Evolutionary conservation across 2,329 filamentous ascomycete genomes (phyloP).

Genomic region (Fusarium equiseti): DNA sequence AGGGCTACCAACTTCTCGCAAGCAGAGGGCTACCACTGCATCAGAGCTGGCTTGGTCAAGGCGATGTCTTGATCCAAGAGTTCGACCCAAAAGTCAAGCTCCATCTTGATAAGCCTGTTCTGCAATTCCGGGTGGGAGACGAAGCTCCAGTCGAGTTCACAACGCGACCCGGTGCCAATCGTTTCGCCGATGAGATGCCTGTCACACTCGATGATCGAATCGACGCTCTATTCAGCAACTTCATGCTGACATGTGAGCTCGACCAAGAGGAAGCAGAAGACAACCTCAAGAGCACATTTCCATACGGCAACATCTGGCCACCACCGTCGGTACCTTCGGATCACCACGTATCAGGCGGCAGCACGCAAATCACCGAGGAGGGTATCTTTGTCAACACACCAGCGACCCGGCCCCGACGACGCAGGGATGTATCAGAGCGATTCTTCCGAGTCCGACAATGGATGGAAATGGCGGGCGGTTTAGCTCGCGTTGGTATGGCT

Average conservation of each 20-base stretch:
- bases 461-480: constrained; percentile 71
- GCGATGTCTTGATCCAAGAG: constrained; percentile 74
- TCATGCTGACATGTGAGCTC: constrained; percentile 72
- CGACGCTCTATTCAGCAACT: constrained; percentile 71
- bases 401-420: constrained; percentile 58
- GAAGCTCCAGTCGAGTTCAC: constrained; percentile 8
- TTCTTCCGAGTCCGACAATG: constrained; percentile 82
- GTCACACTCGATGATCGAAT: constrained; percentile 62
- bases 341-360: constrained; percentile 60
- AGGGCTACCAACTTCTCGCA: constrained; percentile 81
- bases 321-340: constrained; percentile 75
- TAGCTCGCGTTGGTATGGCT: constrained; percentile 48
- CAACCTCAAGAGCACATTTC: constrained; percentile 51
- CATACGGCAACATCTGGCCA: constrained; percentile 77
- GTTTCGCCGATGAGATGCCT: constrained; percentile 64
- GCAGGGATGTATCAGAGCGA: constrained; percentile 73
- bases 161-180: constrained; percentile 47
- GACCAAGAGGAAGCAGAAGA: constrained; percentile 52
- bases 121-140: constrained; percentile 62
- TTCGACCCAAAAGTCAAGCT: constrained; percentile 79
- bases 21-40: constrained; percentile 67
- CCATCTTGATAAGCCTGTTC: constrained; percentile 79
- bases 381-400: constrained; percentile 44
- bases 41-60: constrained; percentile 74
- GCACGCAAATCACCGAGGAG: constrained; percentile 38